These are phyloP conservation scores for Chaetomium strumarium DNA, from an alignment of 2,329 filamentous ascomycete species.

Conservation along the genomic window DNA sequence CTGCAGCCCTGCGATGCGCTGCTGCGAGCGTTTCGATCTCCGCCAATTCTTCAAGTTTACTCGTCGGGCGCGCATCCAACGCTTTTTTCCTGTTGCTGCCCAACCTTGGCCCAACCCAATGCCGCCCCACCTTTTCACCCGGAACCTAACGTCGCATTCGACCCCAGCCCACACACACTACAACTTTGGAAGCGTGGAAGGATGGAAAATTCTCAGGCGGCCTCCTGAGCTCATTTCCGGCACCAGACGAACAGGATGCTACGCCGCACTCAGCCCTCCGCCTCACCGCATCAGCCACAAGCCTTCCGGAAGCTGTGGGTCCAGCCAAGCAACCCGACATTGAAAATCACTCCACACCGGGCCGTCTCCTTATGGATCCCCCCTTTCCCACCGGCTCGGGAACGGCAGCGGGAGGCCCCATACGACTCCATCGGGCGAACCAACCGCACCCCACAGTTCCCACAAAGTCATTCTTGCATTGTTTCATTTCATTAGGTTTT, in stretches of 20 bases:
- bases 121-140: conserved; percentile 1
- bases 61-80: neutral
- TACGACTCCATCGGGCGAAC: neutral
- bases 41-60: neutral
- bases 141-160: conserved; percentile 4
- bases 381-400: neutral
- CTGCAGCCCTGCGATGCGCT: conserved; percentile 12
- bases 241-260: neutral
- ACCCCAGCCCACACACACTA: neutral
- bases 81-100: neutral
- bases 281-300: conserved; percentile 4
- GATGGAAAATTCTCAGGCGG: too few relatives aligned
- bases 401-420: neutral
- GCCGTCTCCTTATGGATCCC: neutral
- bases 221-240: neutral
- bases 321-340: neutral
- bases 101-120: conserved; percentile 3
- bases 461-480: neutral
- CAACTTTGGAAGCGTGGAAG: neutral
- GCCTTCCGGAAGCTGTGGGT: neutral
- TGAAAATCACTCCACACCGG: neutral
- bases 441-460: neutral
- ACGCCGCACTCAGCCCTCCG: conserved; percentile 4
- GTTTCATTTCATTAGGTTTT: neutral
- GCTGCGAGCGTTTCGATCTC: conserved; percentile 1